Evolutionary conservation across 179 eudicot genomes (phyloP).

Genomic region (Patellifolia procumbens): DNA sequence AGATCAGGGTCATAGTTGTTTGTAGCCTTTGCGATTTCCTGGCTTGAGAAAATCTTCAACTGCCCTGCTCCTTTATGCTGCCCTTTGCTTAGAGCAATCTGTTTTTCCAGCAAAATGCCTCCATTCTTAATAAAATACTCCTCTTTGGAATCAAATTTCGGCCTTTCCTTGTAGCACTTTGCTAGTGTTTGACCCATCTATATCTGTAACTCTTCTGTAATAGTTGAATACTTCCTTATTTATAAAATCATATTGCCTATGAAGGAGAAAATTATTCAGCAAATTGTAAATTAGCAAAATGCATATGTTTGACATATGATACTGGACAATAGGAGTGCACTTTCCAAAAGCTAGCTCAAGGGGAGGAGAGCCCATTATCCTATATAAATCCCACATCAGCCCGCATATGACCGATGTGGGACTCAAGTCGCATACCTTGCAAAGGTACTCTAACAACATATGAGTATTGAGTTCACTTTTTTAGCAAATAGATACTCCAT

Average conservation of each 20-base stretch:
- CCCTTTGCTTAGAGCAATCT: slow-evolving; percentile 20
- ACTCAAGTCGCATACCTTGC: no score
- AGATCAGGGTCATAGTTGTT: slow-evolving; percentile 16
- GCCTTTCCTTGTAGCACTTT: slow-evolving; percentile 10
- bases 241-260: not conserved
- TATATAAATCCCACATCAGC: no score
- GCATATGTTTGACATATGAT: no score
- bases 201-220: not conserved
- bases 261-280: no score
- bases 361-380: no score
- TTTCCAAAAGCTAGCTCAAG: no score
- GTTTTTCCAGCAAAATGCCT: slow-evolving; percentile 24
- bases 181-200: slow-evolving; percentile 12
- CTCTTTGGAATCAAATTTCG: slow-evolving; percentile 13
- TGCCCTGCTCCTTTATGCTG: not conserved
- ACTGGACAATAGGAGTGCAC: no score
- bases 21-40: slow-evolving; percentile 17
- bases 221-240: not conserved
- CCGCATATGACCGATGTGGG: no score
- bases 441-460: no score
- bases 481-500: no score
- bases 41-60: slow-evolving; percentile 8
- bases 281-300: no score
- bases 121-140: slow-evolving; percentile 24
- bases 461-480: no score